Percentiles rank a stretch among this genome's conserved stretches.
Conservation (phyloP, 2,329 filamentous ascomycete genomes). For the Penicillium sp. region DNA sequence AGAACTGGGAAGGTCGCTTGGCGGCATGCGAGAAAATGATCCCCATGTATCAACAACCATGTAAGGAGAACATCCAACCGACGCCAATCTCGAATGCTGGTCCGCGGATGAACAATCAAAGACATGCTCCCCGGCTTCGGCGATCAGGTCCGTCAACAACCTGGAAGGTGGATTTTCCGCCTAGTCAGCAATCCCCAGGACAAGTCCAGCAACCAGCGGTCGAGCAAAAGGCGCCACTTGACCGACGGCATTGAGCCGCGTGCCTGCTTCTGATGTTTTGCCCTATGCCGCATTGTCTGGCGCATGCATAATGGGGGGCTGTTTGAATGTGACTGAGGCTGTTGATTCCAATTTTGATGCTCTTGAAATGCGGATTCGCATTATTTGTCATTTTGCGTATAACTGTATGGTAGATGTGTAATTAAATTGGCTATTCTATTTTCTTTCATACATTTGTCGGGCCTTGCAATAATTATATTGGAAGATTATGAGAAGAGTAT, state of each 20-base stretch:
- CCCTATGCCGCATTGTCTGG: neutral
- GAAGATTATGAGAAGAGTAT: no score
- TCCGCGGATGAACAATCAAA: neutral
- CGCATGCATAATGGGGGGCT: neutral
- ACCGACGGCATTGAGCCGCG: neutral
- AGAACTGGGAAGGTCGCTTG: constrained; percentile 1
- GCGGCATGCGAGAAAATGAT: neutral
- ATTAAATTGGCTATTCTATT: neutral
- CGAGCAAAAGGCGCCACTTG: neutral
- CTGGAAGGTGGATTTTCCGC: neutral
- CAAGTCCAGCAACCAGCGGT: neutral
- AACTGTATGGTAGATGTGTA: neutral
- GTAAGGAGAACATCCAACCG: neutral
- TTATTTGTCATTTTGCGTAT: neutral
- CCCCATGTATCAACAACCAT: neutral
- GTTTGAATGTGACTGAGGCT: neutral
- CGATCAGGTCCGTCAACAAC: neutral
- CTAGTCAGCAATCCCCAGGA: neutral
- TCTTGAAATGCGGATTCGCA: neutral
- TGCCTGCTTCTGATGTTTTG: neutral
- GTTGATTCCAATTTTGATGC: neutral
- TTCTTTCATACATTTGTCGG: neutral
- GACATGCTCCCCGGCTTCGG: neutral
- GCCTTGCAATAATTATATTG: no score
- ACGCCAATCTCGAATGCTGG: neutral